Base-by-base conservation (phyloP, 169 alveolate genomes). In the Theileria luwenshuni region DNA sequence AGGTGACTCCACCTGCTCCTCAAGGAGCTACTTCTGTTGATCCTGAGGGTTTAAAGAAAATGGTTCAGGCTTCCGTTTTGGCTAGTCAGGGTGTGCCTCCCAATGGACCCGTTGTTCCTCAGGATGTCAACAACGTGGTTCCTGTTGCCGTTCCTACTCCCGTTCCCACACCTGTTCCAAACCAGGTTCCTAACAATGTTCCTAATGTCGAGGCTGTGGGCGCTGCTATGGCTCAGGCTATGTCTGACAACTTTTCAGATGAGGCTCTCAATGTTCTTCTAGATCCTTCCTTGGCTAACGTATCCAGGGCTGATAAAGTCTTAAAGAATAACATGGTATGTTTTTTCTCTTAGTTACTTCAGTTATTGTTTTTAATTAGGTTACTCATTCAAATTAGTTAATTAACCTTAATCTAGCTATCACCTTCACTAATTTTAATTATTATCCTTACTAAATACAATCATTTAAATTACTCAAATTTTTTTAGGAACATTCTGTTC, bases 401-500 rank as follows among this genome's bases (percentile, higher is more conserved):
- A n/a, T n/a, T n/a, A n/a, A n/a, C n/a, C n/a, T n/a, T n/a, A n/a
- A n/a, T n/a, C n/a, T n/a, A n/a, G n/a, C n/a, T n/a, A n/a, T n/a
- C n/a, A n/a, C n/a, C n/a, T n/a, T n/a, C n/a, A n/a, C n/a, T n/a
- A n/a, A n/a, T n/a, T n/a, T n/a, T n/a, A n/a, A n/a, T n/a, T n/a
- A n/a, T n/a, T n/a, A n/a, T n/a, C n/a, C n/a, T n/a, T n/a, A n/a
- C n/a, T n/a, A n/a, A n/a, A n/a, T n/a, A n/a, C n/a, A n/a, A n/a
- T n/a, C n/a, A n/a, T n/a, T n/a, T n/a, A n/a, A n/a, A n/a, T n/a
- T n/a, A n/a, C n/a, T n/a, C n/a, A n/a, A n/a, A n/a, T n/a, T n/a
- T 41, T 6, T 41, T 68, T 59, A 79, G 87, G 87, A 79, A 79
- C 23, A 51, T 13, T 76, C 83, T 10, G 42, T 79, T 33, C 83